Evolutionary conservation across 805 yeast species (phyloP), one percentile per base, ranked within the genome.

Genomic region (Helenozyma rhizophorensis): DNA sequence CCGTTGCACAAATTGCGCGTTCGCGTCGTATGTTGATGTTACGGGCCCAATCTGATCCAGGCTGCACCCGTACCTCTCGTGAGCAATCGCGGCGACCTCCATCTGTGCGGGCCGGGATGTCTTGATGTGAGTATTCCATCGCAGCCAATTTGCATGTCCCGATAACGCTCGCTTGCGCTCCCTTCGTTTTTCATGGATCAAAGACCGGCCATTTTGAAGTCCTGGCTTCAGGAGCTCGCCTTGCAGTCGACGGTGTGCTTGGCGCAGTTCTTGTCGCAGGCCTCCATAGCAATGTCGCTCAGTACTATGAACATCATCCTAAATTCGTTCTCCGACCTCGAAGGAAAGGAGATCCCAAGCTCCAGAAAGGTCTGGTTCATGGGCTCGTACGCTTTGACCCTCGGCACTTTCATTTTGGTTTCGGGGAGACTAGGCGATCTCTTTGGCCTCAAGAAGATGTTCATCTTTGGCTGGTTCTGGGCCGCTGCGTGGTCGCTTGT

Each of bases 351-450:
- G 4, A 25, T 40, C 25, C 36, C 32, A 6, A 14, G 25, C 19
- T 31, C 42, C 11, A 33, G 37, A 18, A 39, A 37, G 19, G 33
- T 42, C 15, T 42, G 94, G 93, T 75, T 77, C 50, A 69, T 78
- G 66, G 87, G 88, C 2, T 72, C 85, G 0, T 81, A 75, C 50
- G 78, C 86, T 0, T 56, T 83, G 34, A 76, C 86, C 0, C 74
- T 81, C 4, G 90, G 90, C 9, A 80, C 90, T 0, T 76, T 83
- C 40, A 82, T 83, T 31, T 54, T 83, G 23, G 62, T 78, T 4
- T 71, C 82, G 23, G 93, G 93, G 7, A 67, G 79, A 30, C 49
- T 81, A 28, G 93, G 94, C 21, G 94, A 83, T 48, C 60, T 82
- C 9, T 76, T 74, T 44, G 93, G 93, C 0, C 62, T 80, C 33